Evolutionary conservation across 345 rosid species (phyloP), one percentile per base, ranked within the genome.

Genomic region (Eucalyptus coolabah): DNA sequence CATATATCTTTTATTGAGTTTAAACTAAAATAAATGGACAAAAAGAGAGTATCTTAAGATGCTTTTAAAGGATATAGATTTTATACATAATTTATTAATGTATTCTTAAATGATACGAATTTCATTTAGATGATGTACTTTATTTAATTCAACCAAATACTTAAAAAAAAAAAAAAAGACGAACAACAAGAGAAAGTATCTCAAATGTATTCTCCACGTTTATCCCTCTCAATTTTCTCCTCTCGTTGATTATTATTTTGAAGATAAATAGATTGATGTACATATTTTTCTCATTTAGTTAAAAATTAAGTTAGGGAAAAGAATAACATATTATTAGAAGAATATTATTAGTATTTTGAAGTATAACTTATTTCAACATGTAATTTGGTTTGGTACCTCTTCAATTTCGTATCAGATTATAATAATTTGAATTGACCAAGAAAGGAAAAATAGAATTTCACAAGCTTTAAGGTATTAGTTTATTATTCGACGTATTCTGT

Each of bases 131-230:
- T 65, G 19, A 65, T 65, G 19, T 15, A n/a, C 72, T 30, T n/a
- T 30, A 30, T 65, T 65, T 30, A 65, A 65, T 14, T 65, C 72
- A n/a, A 65, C 37, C 37, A 65, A n/a, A 23, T 56, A 23, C 6
- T 23, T 54, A 50, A 5, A 14, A n/a, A n/a, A n/a, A n/a, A n/a
- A n/a, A n/a, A n/a, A n/a, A 1, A 51, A 17, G 2, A 17, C 1
- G 1, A 7, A 51, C 0, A 7, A 7, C 2, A 60, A 13, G 69
- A 63, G 37, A 65, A 30, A 65, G 17, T 65, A 30, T 65, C 42
- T 67, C 42, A 17, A 67, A 17, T 67, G 42, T 32, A 8, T 32
- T 8, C 40, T 67, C 80, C 21, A 67, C 80, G 3, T 32, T 32
- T 67, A 32, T 67, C 21, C 80, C 42, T 32, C 40, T 67, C 80